Evolutionary conservation across 306 rosid species (phyloP).

Genomic region (Mucuna pruriens): DNA sequence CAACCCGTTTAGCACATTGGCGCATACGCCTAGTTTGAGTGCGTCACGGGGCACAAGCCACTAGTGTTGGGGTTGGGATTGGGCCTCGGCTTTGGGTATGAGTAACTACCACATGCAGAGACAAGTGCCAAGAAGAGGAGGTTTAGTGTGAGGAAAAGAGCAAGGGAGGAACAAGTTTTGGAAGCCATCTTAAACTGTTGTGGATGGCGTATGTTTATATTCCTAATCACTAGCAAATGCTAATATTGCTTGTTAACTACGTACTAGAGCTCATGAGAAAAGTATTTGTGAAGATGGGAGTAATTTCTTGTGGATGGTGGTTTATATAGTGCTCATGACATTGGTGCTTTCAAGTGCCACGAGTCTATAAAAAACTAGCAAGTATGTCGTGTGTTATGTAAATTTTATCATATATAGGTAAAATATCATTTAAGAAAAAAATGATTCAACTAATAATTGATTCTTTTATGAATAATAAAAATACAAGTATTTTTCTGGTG

Average conservation of each 20-base stretch:
- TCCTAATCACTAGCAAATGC: too few relatives aligned
- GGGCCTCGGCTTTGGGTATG: slow-evolving; percentile 32
- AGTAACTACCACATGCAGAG: slow-evolving; percentile 46
- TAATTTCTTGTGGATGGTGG: background rate
- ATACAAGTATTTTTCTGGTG: too few relatives aligned
- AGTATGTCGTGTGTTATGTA: too few relatives aligned
- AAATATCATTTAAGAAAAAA: too few relatives aligned
- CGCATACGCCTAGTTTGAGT: slow-evolving; percentile 70
- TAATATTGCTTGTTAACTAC: too few relatives aligned
- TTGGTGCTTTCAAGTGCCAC: background rate
- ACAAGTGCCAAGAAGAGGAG: slow-evolving; percentile 72
- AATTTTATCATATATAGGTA: too few relatives aligned
- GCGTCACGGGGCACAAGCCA: slow-evolving; percentile 45
- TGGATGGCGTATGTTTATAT: background rate
- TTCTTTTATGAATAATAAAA: too few relatives aligned
- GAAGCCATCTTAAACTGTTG: slow-evolving; percentile 57
- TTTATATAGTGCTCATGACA: slow-evolving; percentile 18
- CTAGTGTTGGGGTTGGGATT: slow-evolving; percentile 31
- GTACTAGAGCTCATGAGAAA: background rate
- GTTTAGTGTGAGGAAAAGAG: slow-evolving; percentile 65
- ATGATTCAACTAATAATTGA: too few relatives aligned
- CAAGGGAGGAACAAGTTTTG: slow-evolving; percentile 55
- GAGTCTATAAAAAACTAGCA: too few relatives aligned
- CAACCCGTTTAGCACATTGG: slow-evolving; percentile 60
- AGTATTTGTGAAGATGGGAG: background rate